Conservation (phyloP, 2,329 filamentous ascomycete genomes). For the Diplodia scrobiculata region DNA sequence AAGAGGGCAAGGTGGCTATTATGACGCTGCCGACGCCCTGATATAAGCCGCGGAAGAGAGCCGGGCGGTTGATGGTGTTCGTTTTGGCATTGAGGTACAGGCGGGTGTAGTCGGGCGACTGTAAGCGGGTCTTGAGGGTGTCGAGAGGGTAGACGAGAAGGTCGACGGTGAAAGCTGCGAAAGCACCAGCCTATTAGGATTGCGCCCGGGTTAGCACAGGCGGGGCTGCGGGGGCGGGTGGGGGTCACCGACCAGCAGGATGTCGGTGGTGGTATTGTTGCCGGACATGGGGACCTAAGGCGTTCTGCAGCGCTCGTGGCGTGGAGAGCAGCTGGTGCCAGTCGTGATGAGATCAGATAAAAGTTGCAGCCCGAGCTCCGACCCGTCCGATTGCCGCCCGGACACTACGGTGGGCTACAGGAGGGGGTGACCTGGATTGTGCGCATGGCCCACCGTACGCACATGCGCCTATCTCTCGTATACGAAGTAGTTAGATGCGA, state of each 20-base stretch:
- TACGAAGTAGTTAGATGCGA: too few relatives aligned
- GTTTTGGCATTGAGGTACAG: constrained; percentile 63
- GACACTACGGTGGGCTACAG: neutral
- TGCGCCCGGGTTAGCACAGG: constrained; percentile 10
- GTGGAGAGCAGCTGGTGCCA: neutral
- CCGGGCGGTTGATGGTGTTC: constrained; percentile 56
- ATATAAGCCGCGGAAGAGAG: constrained; percentile 73
- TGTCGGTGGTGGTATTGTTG: constrained; percentile 57
- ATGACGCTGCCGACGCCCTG: constrained; percentile 86
- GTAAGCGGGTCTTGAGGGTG: constrained; percentile 83
- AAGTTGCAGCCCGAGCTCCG: constrained; percentile 22
- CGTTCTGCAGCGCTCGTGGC: constrained; percentile 12
- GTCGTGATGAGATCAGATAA: constrained; percentile 26
- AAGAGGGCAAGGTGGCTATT: constrained; percentile 83
- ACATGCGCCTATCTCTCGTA: neutral
- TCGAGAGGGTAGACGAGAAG: constrained; percentile 84
- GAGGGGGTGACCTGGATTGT: neutral
- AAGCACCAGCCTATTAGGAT: constrained; percentile 70
- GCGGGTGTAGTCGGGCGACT: constrained; percentile 72
- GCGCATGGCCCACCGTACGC: neutral
- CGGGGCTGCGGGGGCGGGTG: constrained; percentile 1
- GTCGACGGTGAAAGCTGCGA: constrained; percentile 84
- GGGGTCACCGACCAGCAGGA: constrained; percentile 57
- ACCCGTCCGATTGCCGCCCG: constrained; percentile 4
- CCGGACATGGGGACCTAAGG: constrained; percentile 37